phyloP scores from a whole-genome alignment of 2,329 filamentous ascomycete species.

The Calonectria pteridis region DNA sequence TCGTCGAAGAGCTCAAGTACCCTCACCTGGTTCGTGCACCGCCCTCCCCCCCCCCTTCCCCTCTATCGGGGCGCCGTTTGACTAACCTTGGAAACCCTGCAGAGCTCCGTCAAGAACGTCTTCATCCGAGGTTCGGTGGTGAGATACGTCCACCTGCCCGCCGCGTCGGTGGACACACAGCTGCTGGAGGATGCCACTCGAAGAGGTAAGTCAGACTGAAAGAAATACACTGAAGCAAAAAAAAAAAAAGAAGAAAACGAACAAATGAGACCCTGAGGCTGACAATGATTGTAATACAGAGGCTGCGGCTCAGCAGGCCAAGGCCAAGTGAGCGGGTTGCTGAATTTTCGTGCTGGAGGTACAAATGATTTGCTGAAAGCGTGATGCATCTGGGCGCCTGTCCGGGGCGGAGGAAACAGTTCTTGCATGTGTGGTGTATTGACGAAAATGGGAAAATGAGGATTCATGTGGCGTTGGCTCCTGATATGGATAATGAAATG shows the following conservation, averaged over 20 bases:
- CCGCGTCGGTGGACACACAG: conserved; percentile 84
- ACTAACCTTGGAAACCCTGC: conserved; percentile 12
- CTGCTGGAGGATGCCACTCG: conserved; percentile 91
- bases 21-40: conserved; percentile 80
- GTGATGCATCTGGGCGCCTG: conserved; percentile 19
- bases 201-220: conserved; percentile 71
- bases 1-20: conserved; percentile 94
- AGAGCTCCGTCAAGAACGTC: conserved; percentile 90
- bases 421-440: conserved; percentile 35
- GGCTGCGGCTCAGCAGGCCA: conserved; percentile 68
- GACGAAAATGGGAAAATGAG: conserved; percentile 29
- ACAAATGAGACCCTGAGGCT: neutral
- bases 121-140: conserved; percentile 96
- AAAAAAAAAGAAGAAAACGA: neutral
- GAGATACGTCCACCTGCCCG: conserved; percentile 90
- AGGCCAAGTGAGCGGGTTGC: conserved; percentile 61
- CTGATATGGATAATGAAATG: conserved; percentile 46
- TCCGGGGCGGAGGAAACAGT: conserved; percentile 21
- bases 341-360: neutral
- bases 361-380: conserved; percentile 9
- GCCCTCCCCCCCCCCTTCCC: neutral
- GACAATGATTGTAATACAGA: conserved; percentile 53
- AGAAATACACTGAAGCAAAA: too few relatives aligned
- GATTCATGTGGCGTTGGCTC: conserved; percentile 44
- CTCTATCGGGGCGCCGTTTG: neutral